Base-by-base conservation (phyloP, 768 basidiomycete species). In the Mycena rebaudengoi region DNA sequence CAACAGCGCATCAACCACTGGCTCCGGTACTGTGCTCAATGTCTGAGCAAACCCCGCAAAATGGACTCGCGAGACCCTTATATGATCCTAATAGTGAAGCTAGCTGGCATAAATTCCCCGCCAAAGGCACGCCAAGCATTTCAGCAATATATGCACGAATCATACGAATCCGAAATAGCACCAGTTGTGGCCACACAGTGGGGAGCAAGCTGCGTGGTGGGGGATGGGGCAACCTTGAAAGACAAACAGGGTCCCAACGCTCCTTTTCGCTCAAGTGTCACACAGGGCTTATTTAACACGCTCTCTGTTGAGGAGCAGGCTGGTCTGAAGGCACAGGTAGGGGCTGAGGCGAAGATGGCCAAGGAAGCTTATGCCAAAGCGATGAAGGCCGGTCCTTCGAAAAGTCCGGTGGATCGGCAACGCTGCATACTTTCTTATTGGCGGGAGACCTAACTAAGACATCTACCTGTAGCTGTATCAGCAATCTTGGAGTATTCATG, bases 101-200 rank as follows among this genome's bases (percentile, higher is more conserved):
- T 61, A 7, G 41, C 60, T 3, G 50, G 43, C 4, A 23, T 61
- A 7, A 53, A 23, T 0, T 5, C 32, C 7, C 60, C 60, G 7
- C 60, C 60, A 1, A 61, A 61, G 12, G 60, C 50, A 2, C 33
- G 49, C 1, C 50, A 61, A 25, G 60, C 50, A 1, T 61, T 35
- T 11, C 60, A 61, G 23, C 60, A 61, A 29, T 61, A 28, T 11
- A 61, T 61, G 60, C 32, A 29, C 11, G 50, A 61, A 18, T 53
- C 43, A 1, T 53, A 61, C 32, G 33, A 33, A 6, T 6, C 30
- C 7, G 14, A 45, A 7, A 61, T 61, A 20, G 43, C 30, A 2
- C 60, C 59, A 2, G 21, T 26, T 5, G 50, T 60, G 6, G 7
- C n/a, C 3, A 21, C 20, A 6, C 23, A 35, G 2, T 60, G 46